Conservation (phyloP, 1,284 basidiomycete genomes). For the Hortiboletus rubellus region DNA sequence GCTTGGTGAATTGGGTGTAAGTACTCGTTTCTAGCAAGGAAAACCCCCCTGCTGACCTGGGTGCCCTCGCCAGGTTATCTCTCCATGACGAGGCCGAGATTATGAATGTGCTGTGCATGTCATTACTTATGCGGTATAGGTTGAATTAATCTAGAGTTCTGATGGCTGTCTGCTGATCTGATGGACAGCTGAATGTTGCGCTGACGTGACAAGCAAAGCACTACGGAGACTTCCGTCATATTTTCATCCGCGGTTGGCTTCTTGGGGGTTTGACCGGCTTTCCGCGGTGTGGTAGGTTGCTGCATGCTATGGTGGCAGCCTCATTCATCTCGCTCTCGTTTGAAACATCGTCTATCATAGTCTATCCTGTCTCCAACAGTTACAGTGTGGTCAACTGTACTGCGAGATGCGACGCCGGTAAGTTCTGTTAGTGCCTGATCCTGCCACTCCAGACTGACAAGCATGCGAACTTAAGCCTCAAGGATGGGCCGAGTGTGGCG, state of each 20-base stretch:
- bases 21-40: conserved; percentile 2
- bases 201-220: conserved; percentile 7
- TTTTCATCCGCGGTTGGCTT: conserved; percentile 15
- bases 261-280: conserved; percentile 22
- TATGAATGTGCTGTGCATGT: background rate
- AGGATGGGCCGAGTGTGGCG: background rate
- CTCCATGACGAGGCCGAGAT: background rate
- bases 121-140: background rate
- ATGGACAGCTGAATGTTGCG: conserved; percentile 7
- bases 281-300: conserved; percentile 25
- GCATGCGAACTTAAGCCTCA: conserved; percentile 3
- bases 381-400: background rate
- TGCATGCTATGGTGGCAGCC: background rate
- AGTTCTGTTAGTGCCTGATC: background rate
- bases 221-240: background rate
- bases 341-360: conserved; percentile 16
- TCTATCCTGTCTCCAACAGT: conserved; percentile 11
- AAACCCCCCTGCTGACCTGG: conserved; percentile 12
- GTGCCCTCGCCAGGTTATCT: conserved; percentile 12
- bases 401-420: conserved; percentile 1
- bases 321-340: conserved; percentile 6
- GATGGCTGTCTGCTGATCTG: conserved; percentile 3
- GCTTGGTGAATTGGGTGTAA: background rate
- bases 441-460: conserved; percentile 5
- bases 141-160: conserved; percentile 10